phyloP scores from a whole-genome alignment of 352 stramenopile genomes.

The Achlya hypogyna region DNA sequence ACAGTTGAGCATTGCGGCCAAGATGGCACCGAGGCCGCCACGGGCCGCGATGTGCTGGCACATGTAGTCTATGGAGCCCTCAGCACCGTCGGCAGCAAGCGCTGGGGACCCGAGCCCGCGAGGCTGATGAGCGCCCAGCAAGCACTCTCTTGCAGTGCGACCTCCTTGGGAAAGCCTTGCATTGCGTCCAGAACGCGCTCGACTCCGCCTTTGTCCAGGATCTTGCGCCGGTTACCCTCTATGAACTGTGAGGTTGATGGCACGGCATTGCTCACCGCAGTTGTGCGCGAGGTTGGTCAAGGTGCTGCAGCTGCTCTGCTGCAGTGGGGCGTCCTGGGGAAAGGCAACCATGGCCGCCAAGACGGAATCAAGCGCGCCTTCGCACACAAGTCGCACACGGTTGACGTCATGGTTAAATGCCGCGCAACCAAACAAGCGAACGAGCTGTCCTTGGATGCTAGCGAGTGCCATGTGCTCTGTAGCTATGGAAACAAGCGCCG shows the following conservation, averaged over 20 bases:
- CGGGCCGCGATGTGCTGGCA: constrained; percentile 50
- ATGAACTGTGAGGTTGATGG: constrained; percentile 23
- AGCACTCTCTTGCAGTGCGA: constrained; percentile 60
- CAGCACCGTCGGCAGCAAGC: background rate
- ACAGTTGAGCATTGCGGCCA: constrained; percentile 72
- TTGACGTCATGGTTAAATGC: constrained; percentile 75
- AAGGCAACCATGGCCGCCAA: constrained; percentile 60
- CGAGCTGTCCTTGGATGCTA: constrained; percentile 66
- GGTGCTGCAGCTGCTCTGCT: constrained; percentile 60
- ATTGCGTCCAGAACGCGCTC: constrained; percentile 78
- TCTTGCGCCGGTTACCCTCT: constrained; percentile 79
- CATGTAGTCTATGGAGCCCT: constrained; percentile 35
- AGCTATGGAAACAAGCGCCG: constrained; percentile 55
- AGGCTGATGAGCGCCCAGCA: constrained; percentile 82
- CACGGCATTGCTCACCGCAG: constrained; percentile 33
- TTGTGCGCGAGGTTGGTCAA: constrained; percentile 85
- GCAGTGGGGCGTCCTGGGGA: constrained; percentile 41
- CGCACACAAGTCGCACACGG: constrained; percentile 53
- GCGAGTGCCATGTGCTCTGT: constrained; percentile 36
- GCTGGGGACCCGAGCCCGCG: constrained; percentile 44
- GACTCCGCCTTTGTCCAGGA: constrained; percentile 57
- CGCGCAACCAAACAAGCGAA: constrained; percentile 62
- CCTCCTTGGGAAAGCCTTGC: constrained; percentile 68
- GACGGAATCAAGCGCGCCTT: constrained; percentile 45
- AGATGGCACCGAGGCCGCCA: constrained; percentile 51